Conservation (phyloP, 306 rosid genomes). For the Pterocarpus macrocarpus region DNA sequence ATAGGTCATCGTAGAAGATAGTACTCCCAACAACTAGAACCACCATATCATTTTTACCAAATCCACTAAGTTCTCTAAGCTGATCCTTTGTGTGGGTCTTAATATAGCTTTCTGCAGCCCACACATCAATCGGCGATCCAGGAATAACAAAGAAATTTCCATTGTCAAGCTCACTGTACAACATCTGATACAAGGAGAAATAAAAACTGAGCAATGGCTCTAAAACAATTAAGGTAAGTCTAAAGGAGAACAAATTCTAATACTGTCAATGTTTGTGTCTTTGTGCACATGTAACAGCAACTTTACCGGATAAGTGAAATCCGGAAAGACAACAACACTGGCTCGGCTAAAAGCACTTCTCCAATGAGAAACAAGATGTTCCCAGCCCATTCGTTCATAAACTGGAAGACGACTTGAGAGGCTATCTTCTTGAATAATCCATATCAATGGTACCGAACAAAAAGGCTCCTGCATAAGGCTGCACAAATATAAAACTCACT, state of each 20-base stretch:
- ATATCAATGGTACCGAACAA: constrained; percentile 88
- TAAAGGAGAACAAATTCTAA: constrained; percentile 41
- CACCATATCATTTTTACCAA: constrained; percentile 70
- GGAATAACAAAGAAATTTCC: constrained; percentile 97
- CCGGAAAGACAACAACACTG: constrained; percentile 85
- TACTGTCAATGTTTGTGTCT: constrained; percentile 14
- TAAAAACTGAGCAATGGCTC: constrained; percentile 50
- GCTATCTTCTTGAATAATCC: constrained; percentile 93
- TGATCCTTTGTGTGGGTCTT: constrained; percentile 73
- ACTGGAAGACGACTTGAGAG: constrained; percentile 83
- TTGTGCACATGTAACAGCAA: constrained; percentile 25
- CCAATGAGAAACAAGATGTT: constrained; percentile 85
- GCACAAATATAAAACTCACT: constrained; percentile 88
- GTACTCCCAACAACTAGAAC: constrained; percentile 90
- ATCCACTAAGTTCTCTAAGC: constrained; percentile 68
- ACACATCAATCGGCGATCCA: constrained; percentile 91
- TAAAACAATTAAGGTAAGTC: constrained; percentile 41
- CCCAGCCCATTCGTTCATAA: constrained; percentile 81
- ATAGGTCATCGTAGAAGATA: constrained; percentile 70
- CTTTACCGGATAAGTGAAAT: constrained; percentile 89
- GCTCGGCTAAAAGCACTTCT: constrained; percentile 82
- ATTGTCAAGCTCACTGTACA: constrained; percentile 83
- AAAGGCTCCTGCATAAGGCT: constrained; percentile 99
- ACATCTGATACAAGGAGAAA: constrained; percentile 74
- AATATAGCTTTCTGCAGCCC: constrained; percentile 79